Percentiles rank a stretch among this genome's conserved stretches.
phyloP scores from a whole-genome alignment of 2,329 filamentous ascomycete genomes.

The Cladophialophora yegresii region DNA sequence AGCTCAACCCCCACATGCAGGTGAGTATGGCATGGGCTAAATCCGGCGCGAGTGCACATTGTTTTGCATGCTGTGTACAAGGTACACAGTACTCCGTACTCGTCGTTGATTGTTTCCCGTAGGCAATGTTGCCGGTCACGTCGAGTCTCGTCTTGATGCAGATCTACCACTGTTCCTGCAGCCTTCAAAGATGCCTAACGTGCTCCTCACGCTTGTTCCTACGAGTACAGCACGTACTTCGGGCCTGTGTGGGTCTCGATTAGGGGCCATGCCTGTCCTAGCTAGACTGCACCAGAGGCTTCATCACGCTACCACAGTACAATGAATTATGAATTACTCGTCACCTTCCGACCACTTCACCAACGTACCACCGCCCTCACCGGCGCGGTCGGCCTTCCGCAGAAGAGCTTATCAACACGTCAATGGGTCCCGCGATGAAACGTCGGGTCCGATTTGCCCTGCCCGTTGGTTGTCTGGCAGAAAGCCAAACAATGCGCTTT shows the following conservation, averaged over 20 bases:
- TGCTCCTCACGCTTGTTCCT: background rate
- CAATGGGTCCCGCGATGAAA: constrained; percentile 2
- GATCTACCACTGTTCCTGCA: background rate
- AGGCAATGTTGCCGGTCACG: background rate
- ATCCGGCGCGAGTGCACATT: background rate
- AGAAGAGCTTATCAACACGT: background rate
- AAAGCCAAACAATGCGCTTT: background rate
- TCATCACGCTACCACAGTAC: background rate
- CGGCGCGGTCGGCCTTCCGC: background rate
- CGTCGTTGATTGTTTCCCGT: background rate
- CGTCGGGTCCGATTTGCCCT: constrained; percentile 13
- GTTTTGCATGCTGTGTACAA: background rate
- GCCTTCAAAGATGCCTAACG: background rate
- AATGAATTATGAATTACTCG: no score
- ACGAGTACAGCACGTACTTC: no score
- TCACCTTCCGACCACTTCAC: background rate
- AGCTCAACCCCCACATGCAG: background rate
- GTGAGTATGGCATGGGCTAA: background rate
- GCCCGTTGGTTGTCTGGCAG: constrained; percentile 1
- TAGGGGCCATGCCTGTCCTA: background rate
- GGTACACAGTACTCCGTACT: no score
- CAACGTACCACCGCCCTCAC: background rate
- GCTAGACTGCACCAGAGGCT: background rate
- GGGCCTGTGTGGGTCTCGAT: background rate
- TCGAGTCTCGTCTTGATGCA: background rate